A percentile compares a stretch with the other conserved stretches of the same genome.
Conservation (phyloP, 768 basidiomycete genomes). For the Lentinula sp. region DNA sequence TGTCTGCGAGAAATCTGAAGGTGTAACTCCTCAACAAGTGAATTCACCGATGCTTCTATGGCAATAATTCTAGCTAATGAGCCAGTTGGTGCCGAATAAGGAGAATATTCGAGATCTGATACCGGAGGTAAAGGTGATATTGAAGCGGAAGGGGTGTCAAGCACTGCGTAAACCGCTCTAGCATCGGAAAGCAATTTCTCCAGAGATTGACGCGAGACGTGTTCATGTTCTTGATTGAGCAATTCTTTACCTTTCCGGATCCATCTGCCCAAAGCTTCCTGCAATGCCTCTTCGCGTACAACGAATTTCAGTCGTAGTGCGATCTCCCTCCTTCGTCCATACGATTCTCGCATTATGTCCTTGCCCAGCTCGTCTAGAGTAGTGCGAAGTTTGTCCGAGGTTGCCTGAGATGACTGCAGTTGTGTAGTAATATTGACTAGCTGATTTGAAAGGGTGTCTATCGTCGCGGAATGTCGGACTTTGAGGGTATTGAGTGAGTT, state of each 20-base stretch:
- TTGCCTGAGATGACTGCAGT: slow-evolving; percentile 36
- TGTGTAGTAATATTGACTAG: slow-evolving; percentile 36
- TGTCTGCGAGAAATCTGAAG: slow-evolving; percentile 47
- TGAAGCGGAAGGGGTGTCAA: slow-evolving; percentile 20
- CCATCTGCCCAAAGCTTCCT: slow-evolving; percentile 53
- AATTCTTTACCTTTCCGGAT: slow-evolving; percentile 43
- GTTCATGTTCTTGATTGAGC: slow-evolving; percentile 15
- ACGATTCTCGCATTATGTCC: slow-evolving; percentile 65
- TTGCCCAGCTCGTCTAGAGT: slow-evolving; percentile 67
- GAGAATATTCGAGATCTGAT: slow-evolving; percentile 17
- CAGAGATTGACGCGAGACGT: slow-evolving; percentile 18
- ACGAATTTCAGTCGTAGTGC: slow-evolving; percentile 56
- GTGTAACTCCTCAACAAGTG: slow-evolving; percentile 54
- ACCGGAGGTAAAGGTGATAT: not conserved
- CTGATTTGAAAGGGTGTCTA: slow-evolving; percentile 49
- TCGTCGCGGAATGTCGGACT: slow-evolving; percentile 55
- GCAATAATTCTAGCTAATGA: slow-evolving; percentile 47
- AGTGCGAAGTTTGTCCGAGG: slow-evolving; percentile 43
- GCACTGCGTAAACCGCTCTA: slow-evolving; percentile 23
- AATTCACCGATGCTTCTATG: slow-evolving; percentile 42
- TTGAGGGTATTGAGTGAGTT: slow-evolving; percentile 52
- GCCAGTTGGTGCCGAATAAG: slow-evolving; percentile 30
- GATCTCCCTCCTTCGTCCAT: slow-evolving; percentile 69
- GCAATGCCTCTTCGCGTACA: slow-evolving; percentile 56
- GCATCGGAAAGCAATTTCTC: slow-evolving; percentile 27